Evolutionary conservation across 441 rosid genomes (phyloP).

Genomic region (Adansonia madagascariensis): DNA sequence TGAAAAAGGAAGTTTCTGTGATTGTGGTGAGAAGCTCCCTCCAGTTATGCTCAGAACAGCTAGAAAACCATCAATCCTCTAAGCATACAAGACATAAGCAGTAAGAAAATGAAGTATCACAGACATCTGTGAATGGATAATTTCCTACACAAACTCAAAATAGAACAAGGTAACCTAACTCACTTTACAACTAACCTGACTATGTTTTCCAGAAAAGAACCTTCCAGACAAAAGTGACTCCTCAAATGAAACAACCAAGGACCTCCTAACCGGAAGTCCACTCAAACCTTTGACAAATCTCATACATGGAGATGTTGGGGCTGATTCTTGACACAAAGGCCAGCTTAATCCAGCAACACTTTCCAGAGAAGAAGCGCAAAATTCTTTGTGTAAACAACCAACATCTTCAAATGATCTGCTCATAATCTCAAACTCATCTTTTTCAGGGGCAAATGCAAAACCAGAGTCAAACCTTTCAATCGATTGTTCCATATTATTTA

Average conservation of each 20-base stretch:
- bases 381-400: constrained; percentile 54
- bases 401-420: constrained; percentile 64
- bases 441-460: constrained; percentile 41
- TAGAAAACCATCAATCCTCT: constrained; percentile 90
- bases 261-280: constrained; percentile 34
- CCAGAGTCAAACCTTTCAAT: constrained; percentile 41
- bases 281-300: constrained; percentile 70
- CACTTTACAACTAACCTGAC: constrained; percentile 24
- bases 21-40: constrained; percentile 80
- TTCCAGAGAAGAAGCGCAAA: constrained; percentile 63
- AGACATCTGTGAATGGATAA: neutral
- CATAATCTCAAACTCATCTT: constrained; percentile 42
- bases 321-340: constrained; percentile 48
- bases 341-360: constrained; percentile 43
- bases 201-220: constrained; percentile 1
- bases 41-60: constrained; percentile 91
- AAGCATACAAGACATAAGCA: constrained; percentile 29
- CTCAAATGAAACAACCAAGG: constrained; percentile 14
- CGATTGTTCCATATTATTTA: constrained; percentile 48
- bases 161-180: constrained; percentile 1
- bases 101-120: constrained; percentile 21
- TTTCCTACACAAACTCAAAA: neutral
- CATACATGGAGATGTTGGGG: constrained; percentile 52
- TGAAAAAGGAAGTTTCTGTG: constrained; percentile 91
- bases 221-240: constrained; percentile 18